Base-by-base conservation (phyloP, 441 rosid species). In the Pelargonium australe region DNA sequence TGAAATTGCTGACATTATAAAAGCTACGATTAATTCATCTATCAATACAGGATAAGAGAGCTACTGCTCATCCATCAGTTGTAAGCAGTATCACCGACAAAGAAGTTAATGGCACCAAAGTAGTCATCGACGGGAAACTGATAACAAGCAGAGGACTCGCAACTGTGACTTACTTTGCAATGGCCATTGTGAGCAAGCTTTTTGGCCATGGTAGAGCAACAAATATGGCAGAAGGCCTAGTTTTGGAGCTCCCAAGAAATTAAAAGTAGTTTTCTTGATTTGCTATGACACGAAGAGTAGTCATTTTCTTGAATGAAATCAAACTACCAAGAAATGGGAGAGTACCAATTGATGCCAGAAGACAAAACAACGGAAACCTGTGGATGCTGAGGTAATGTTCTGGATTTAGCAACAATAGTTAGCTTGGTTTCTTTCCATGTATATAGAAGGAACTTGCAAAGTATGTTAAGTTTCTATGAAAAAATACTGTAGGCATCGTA, bases 161-260 rank as follows among this genome's bases (percentile, higher is more conserved):
- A 14, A 84, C 88, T 8, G 84, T 80, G 16, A 76, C 81, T n/a
- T 89, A 87, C 80, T 89, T 91, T 65, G 88, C 93, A 37, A 51
- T 95, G 72, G 85, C 89, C 69, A 85, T 95, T 19, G 83, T 91
- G 25, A 81, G 87, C 80, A 95, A 91, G 80, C 78, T 95, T 70
- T 91, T 95, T 20, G 97, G 96, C 62, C 83, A 89, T 5, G 80
- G 78, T 14, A 91, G 97, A 79, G 92, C 97, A 44, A 87, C 86
- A 69, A 80, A 94, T 63, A 88, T 94, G 31, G 96, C 97, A 5
- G 89, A 86, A 79, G 97, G 97, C 72, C 94, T 94, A 23, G 96
- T 89, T 73, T 83, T 60, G 34, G 63, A 60, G 11, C 20, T 60
- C 63, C 25, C 63, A 3, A 20, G 44, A 7, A 40, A 6, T 7